A percentile compares a stretch with the other conserved stretches of the same genome.
These are phyloP conservation scores for Arachnopeziza araneosa DNA, from an alignment of 2,329 filamentous ascomycete genomes.

Conservation along the genomic window DNA sequence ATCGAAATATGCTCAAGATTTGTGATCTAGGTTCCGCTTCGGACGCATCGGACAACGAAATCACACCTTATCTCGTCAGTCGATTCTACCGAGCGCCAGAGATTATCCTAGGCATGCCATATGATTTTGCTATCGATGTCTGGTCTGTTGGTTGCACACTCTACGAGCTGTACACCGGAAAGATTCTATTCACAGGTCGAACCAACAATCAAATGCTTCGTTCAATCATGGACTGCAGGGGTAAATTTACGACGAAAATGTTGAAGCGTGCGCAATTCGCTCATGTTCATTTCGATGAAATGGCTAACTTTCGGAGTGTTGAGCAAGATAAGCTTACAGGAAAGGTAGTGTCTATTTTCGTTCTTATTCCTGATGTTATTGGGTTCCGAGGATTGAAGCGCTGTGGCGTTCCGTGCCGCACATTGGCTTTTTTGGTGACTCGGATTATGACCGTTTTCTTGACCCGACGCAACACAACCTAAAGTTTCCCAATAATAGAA, in stretches of 20 bases:
- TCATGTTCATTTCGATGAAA: constrained; percentile 75
- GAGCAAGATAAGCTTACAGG: constrained; percentile 85
- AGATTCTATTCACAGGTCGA: constrained; percentile 90
- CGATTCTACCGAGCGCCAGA: constrained; percentile 96
- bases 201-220: constrained; percentile 99
- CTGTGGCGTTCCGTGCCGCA: constrained; percentile 28
- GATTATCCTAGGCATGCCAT: constrained; percentile 93
- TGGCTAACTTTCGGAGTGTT: constrained; percentile 76
- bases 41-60: constrained; percentile 82
- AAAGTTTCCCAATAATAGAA: neutral
- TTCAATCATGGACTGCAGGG: constrained; percentile 91
- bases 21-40: constrained; percentile 97
- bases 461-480: constrained; percentile 2
- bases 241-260: constrained; percentile 84
- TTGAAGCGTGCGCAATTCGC: constrained; percentile 77
- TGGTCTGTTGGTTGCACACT: constrained; percentile 98
- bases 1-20: constrained; percentile 80
- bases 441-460: constrained; percentile 3
- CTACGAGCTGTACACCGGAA: constrained; percentile 95
- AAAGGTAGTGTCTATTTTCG: constrained; percentile 49
- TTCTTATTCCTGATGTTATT: neutral
- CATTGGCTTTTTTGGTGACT: constrained; percentile 4
- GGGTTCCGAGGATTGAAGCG: neutral
- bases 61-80: constrained; percentile 92
- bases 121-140: constrained; percentile 91